Percentiles rank a stretch among this genome's conserved stretches.
Conservation (phyloP, 2,329 filamentous ascomycete species). For the Dactylellina parvicollis region DNA sequence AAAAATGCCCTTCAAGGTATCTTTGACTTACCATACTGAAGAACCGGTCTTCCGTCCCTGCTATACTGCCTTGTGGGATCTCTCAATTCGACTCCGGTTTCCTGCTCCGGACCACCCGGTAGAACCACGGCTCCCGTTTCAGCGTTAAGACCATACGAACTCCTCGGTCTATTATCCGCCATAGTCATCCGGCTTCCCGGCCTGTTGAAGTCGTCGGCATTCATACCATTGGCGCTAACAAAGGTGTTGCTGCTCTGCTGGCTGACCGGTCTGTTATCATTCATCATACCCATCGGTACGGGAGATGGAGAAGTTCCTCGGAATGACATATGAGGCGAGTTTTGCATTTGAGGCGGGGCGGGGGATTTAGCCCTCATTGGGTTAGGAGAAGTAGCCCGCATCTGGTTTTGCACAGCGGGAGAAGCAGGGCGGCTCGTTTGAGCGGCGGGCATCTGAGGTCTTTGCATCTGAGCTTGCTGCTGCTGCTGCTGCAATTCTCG, state of each 20-base stretch:
- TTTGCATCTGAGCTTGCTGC: conserved; percentile 50
- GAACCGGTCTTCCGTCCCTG: conserved; percentile 82
- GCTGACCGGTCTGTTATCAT: conserved; percentile 51
- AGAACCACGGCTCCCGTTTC: conserved; percentile 62
- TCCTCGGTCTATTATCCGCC: conserved; percentile 35
- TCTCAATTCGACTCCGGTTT: conserved; percentile 76
- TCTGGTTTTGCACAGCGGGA: conserved; percentile 47
- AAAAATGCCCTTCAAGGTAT: background rate
- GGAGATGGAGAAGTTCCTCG: conserved; percentile 44
- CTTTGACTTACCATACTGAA: conserved; percentile 85
- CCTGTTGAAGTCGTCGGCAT: conserved; percentile 22
- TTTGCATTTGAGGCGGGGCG: conserved; percentile 35
- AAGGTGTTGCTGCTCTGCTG: conserved; percentile 53
- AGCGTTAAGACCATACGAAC: conserved; percentile 47
- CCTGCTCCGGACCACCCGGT: conserved; percentile 64
- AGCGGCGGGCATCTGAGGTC: conserved; percentile 48
- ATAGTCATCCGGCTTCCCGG: conserved; percentile 47
- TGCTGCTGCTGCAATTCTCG: conserved; percentile 28
- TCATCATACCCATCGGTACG: conserved; percentile 41
- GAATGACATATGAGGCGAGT: conserved; percentile 50
- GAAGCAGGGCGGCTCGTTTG: conserved; percentile 49
- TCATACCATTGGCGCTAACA: conserved; percentile 50
- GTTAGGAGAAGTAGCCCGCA: conserved; percentile 44
- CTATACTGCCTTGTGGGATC: conserved; percentile 83
- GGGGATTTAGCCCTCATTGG: conserved; percentile 46